Evolutionary conservation across 176 grass and related monocot species (phyloP).

Genomic region (Themeda triandra): DNA sequence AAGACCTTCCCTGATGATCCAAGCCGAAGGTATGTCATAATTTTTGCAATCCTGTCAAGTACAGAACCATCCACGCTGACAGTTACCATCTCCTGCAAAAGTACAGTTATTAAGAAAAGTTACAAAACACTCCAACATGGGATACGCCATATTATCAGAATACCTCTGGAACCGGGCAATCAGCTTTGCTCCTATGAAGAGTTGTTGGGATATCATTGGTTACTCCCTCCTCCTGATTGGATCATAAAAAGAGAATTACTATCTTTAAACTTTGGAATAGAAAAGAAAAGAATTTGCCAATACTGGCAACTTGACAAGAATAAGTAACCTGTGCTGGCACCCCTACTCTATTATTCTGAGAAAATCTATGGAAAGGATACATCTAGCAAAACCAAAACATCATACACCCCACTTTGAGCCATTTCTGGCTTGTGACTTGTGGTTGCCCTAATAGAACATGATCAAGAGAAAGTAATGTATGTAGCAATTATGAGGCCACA

Average conservation of each 20-base stretch:
- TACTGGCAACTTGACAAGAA: neutral
- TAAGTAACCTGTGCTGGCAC: neutral
- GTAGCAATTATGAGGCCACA: too few relatives aligned
- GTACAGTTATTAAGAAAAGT: slow-evolving; percentile 1
- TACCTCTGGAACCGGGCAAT: slow-evolving; percentile 83
- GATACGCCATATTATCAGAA: neutral
- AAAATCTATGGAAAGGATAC: neutral
- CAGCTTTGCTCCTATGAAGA: slow-evolving; percentile 96
- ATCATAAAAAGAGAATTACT: slow-evolving; percentile 18
- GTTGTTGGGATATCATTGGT: slow-evolving; percentile 94
- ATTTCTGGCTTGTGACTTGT: neutral
- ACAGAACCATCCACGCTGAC: slow-evolving; percentile 90
- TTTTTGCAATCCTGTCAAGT: slow-evolving; percentile 98
- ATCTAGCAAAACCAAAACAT: too few relatives aligned
- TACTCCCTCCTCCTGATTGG: slow-evolving; percentile 75
- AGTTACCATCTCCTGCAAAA: slow-evolving; percentile 91
- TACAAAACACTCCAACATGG: neutral
- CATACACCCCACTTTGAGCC: too few relatives aligned
- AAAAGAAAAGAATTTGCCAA: neutral
- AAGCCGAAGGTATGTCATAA: slow-evolving; percentile 96
- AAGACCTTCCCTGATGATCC: slow-evolving; percentile 98
- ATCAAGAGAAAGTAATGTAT: too few relatives aligned
- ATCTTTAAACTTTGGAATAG: neutral
- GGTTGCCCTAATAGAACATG: neutral
- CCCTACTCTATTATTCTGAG: neutral